Evolutionary conservation across 176 grass and related monocot species (phyloP).

Genomic region (Oryza punctata): DNA sequence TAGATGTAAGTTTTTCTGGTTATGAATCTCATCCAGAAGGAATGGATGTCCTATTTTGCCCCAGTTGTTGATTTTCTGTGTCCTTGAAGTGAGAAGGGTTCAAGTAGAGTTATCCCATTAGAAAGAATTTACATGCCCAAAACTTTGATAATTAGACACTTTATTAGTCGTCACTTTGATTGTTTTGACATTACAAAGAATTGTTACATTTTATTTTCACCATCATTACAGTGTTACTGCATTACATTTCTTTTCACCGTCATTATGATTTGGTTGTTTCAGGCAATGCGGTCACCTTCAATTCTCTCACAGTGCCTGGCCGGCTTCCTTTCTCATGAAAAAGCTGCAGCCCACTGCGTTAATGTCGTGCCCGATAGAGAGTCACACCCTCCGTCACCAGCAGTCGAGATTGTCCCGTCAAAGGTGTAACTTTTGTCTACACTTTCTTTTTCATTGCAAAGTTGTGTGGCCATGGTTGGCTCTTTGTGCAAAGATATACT

Average conservation of each 20-base stretch:
- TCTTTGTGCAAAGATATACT: not conserved
- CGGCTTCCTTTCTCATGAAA: conserved; percentile 58
- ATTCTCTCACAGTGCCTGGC: conserved; percentile 63
- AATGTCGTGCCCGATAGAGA: conserved; percentile 60
- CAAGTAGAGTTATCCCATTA: not conserved
- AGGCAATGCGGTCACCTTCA: conserved; percentile 52
- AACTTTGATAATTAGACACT: too few species aligned
- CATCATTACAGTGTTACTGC: not conserved
- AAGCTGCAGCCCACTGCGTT: conserved; percentile 39
- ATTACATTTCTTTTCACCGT: not conserved
- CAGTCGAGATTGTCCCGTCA: conserved; percentile 67
- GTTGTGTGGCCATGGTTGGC: not conserved
- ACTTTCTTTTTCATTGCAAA: conserved; percentile 4
- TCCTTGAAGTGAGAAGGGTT: not conserved
- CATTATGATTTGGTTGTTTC: not conserved
- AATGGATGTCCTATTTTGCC: not conserved
- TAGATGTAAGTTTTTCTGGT: not conserved
- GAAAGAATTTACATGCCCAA: not conserved
- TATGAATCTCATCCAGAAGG: not conserved
- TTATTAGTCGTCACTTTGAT: too few species aligned
- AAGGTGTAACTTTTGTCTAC: conserved; percentile 36
- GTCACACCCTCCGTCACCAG: conserved; percentile 48
- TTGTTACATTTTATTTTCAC: too few species aligned
- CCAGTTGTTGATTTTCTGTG: not conserved
- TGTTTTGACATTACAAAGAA: too few species aligned